Evolutionary conservation across 139 green algal genomes (phyloP).

Genomic region (Coccomyxa sp.): DNA sequence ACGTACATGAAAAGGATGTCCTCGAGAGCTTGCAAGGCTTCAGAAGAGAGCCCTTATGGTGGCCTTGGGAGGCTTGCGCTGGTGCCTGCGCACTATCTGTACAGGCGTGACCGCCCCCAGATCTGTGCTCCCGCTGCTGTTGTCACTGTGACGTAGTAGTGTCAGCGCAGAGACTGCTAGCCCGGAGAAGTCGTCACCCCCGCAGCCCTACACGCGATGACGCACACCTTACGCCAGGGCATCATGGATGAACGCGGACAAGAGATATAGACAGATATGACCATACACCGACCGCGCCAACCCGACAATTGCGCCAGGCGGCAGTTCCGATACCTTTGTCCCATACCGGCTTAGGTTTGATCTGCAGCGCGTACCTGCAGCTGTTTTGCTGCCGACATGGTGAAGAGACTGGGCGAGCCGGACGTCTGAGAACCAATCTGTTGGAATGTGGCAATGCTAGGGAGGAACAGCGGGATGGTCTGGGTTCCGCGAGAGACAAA

Average conservation of each 20-base stretch:
- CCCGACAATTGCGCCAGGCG: too few species aligned
- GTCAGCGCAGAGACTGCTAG: conserved; percentile 9
- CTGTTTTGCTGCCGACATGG: conserved; percentile 1
- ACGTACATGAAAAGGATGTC: too few species aligned
- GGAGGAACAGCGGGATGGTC: background rate
- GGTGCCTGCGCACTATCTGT: conserved; percentile 5
- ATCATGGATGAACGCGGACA: too few species aligned
- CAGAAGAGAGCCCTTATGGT: conserved; percentile 12
- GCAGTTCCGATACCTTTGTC: too few species aligned
- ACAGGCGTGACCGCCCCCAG: background rate
- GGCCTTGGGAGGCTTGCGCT: conserved; percentile 10
- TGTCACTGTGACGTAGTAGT: background rate
- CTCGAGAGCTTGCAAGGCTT: too few species aligned
- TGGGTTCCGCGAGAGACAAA: background rate
- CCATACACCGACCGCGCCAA: too few species aligned
- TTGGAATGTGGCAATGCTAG: background rate
- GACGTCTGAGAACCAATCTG: background rate
- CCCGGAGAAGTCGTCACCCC: conserved; percentile 4
- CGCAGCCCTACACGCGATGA: too few species aligned
- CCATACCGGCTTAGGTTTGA: background rate
- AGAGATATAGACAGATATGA: too few species aligned
- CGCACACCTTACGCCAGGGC: too few species aligned
- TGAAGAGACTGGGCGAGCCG: conserved; percentile 1
- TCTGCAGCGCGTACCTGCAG: background rate
- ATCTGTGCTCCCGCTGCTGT: conserved; percentile 6